Conservation (phyloP, 1,284 basidiomycete genomes). For the Moniliophthora roreri region DNA sequence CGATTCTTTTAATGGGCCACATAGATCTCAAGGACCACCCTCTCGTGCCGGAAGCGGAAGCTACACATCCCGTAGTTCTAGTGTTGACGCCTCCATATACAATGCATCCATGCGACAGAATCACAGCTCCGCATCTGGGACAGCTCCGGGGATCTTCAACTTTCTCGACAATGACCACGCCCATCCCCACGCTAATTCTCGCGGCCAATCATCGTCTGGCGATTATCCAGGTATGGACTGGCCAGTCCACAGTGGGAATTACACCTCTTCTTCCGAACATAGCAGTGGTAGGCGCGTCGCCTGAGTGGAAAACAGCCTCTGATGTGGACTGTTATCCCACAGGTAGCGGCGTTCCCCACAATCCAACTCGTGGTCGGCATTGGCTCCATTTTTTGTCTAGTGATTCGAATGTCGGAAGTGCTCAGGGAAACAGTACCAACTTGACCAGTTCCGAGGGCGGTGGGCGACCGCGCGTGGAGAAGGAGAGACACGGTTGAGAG, state of each 20-base stretch:
- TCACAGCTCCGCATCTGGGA: slow-evolving; percentile 3
- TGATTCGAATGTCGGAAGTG: no score
- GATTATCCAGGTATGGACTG: slow-evolving; percentile 8
- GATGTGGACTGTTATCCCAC: no score
- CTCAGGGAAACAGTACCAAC: no score
- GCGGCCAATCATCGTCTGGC: neutral
- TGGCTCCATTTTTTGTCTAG: no score
- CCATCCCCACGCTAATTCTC: no score
- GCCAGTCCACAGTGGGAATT: slow-evolving; percentile 10
- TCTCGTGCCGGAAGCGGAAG: neutral
- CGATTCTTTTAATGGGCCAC: neutral
- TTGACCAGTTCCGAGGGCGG: no score
- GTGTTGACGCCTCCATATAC: slow-evolving; percentile 12
- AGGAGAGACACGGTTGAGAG: no score
- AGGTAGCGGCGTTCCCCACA: no score
- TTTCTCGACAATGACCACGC: slow-evolving; percentile 10
- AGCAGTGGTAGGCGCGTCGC: slow-evolving; percentile 2
- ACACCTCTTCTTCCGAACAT: neutral
- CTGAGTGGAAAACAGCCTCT: no score
- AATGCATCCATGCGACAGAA: slow-evolving; percentile 4
- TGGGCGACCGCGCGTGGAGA: no score
- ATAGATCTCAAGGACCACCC: neutral
- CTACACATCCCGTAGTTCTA: neutral
- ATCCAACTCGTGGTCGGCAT: no score
- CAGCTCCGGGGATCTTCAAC: slow-evolving; percentile 5